Evolutionary conservation across 2,329 filamentous ascomycete species (phyloP).

Genomic region (Blastomyces percursus): DNA sequence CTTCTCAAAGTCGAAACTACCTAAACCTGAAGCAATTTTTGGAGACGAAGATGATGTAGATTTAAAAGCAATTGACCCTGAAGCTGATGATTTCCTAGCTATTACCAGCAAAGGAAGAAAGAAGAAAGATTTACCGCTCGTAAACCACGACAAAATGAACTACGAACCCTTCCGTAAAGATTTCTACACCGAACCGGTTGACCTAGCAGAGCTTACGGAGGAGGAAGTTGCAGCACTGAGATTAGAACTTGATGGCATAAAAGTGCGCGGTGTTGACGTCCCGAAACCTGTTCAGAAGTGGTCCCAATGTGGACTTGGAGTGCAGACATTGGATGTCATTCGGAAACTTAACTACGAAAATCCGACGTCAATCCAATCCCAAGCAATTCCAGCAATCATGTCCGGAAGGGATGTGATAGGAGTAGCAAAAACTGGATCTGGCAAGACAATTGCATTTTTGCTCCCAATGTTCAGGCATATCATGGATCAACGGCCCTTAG

Average conservation of each 20-base stretch:
- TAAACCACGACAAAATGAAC: conserved; percentile 78
- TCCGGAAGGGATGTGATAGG: conserved; percentile 91
- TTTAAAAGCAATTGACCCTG: conserved; percentile 50
- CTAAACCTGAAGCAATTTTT: conserved; percentile 75
- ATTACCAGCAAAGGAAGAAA: conserved; percentile 59
- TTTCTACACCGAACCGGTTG: conserved; percentile 85
- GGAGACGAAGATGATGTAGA: conserved; percentile 68
- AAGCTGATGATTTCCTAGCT: conserved; percentile 54
- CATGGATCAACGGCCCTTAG: conserved; percentile 76
- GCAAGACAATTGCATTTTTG: conserved; percentile 91
- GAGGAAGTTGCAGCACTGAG: conserved; percentile 73
- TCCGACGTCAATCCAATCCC: conserved; percentile 88
- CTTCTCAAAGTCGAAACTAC: conserved; percentile 40
- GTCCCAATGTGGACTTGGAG: conserved; percentile 85
- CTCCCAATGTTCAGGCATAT: conserved; percentile 98
- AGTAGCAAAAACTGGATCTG: conserved; percentile 93
- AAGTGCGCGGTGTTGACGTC: conserved; percentile 75
- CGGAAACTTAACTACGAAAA: conserved; percentile 70
- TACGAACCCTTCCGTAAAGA: conserved; percentile 82
- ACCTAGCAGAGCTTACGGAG: conserved; percentile 71
- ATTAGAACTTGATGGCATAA: conserved; percentile 87
- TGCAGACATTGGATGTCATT: conserved; percentile 78
- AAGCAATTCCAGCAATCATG: conserved; percentile 91
- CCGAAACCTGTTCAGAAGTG: conserved; percentile 93
- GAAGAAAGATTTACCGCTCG: conserved; percentile 85